Evolutionary conservation across 192 early-diverging fungal genomes (phyloP), one percentile per base, ranked within the genome.

Genomic region (Entomortierella beljakovae): DNA sequence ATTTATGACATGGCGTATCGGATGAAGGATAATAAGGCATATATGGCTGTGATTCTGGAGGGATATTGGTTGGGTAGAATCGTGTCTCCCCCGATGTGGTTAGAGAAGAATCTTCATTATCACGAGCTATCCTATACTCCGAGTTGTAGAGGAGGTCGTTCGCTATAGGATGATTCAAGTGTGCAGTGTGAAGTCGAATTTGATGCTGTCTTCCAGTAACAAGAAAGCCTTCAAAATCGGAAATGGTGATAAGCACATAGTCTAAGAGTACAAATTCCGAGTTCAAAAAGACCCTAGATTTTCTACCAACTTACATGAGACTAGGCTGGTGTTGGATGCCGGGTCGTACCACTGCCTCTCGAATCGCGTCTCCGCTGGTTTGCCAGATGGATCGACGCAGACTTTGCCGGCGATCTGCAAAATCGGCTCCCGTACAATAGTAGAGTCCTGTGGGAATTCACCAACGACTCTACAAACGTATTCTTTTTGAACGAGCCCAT

Each of bases 131-230:
- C 15, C 35, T 33, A 33, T 79, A 79, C 20, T 61, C 35, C 1
- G 75, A 62, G 16, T 79, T 79, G 28, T 79, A 79, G 9, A 79
- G 57, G 8, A 48, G 64, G 62, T 79, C 75, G 33, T 79, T 79
- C 4, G 54, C 68, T 8, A 79, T 79, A 0, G 75, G 75, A 11
- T 79, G 75, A 8, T 60, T 29, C 1, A 79, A 28, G 29, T 69
- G 55, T 15, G 75, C 75, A 20, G 46, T 61, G 48, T 79, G 75
- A 11, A 79, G 75, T 0, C 75, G 67, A n/a, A 79, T 79, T 42
- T 79, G 75, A 31, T 79, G 75, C 18, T 79, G 75, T 8, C 75
- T n/a, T 35, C 75, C 75, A 26, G 75, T 79, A 2, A 48, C 48
- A 42, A 77, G 42, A 32, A 43, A 31, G 51, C 72, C 72, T 75